Conservation (phyloP, 2,329 filamentous ascomycete species). For the Knufia fluminis region DNA sequence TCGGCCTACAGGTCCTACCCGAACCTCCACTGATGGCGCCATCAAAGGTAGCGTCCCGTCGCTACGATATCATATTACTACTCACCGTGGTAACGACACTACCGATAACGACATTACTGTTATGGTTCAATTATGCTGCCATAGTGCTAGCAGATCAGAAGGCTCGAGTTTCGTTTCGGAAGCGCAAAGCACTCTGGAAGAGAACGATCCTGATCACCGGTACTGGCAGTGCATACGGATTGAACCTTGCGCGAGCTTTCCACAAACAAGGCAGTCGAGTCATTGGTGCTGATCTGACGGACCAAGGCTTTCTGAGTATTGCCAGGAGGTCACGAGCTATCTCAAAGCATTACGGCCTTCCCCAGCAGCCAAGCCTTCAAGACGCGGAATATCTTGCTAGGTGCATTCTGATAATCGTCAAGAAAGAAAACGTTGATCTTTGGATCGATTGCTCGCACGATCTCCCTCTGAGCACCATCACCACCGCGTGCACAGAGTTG, state of each 20-base stretch:
- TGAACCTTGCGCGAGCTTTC: slow-evolving; percentile 57
- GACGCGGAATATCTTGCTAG: slow-evolving; percentile 19
- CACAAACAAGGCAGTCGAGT: slow-evolving; percentile 57
- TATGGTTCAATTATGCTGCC: slow-evolving; percentile 32
- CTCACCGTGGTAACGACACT: slow-evolving; percentile 32
- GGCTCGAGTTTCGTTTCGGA: neutral
- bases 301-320: neutral
- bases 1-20: neutral
- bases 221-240: slow-evolving; percentile 61
- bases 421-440: slow-evolving; percentile 53
- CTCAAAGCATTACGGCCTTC: neutral
- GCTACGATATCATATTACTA: slow-evolving; percentile 42
- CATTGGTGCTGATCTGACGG: slow-evolving; percentile 56
- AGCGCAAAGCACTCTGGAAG: neutral
- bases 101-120: slow-evolving; percentile 40
- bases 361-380: neutral
- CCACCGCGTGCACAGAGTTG: slow-evolving; percentile 51
- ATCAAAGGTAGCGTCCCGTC: neutral
- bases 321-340: slow-evolving; percentile 4
- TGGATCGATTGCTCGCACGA: slow-evolving; percentile 67
- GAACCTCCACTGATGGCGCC: neutral
- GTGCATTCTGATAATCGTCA: slow-evolving; percentile 49
- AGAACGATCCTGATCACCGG: slow-evolving; percentile 62
- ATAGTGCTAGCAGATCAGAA: slow-evolving; percentile 25
- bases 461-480: slow-evolving; percentile 55